Evolutionary conservation across 2,329 filamentous ascomycete genomes (phyloP).

Genomic region (Cadophora luteo-olivacea): DNA sequence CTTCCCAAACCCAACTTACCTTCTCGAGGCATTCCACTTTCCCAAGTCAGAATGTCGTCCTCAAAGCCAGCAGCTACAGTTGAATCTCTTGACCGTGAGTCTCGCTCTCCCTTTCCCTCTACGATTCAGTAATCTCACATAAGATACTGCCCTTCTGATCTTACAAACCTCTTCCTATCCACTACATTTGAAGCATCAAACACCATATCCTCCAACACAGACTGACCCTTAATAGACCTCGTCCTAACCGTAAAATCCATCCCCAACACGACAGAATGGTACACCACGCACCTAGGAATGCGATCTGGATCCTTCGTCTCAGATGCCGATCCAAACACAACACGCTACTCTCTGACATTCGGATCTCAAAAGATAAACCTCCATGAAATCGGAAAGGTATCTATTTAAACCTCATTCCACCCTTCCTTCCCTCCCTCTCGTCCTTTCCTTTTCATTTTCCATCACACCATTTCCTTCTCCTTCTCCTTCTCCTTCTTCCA

Average conservation of each 20-base stretch:
- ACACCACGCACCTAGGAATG: constrained; percentile 63
- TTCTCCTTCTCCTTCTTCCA: neutral
- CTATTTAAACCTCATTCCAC: too few species aligned
- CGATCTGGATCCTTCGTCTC: constrained; percentile 57
- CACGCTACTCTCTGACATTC: constrained; percentile 61
- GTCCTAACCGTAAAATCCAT: constrained; percentile 64
- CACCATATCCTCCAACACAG: too few species aligned
- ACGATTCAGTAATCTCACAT: too few species aligned
- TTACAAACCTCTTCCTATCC: too few species aligned
- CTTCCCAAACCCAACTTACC: neutral
- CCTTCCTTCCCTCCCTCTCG: too few species aligned
- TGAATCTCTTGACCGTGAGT: constrained; percentile 52
- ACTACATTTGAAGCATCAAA: too few species aligned
- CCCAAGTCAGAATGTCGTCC: constrained; percentile 20
- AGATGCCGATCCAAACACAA: constrained; percentile 44
- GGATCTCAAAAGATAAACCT: constrained; percentile 67
- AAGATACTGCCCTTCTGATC: too few species aligned
- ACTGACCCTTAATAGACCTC: constrained; percentile 47
- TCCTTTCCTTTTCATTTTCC: too few species aligned
- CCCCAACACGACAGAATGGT: constrained; percentile 58
- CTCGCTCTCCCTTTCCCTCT: neutral
- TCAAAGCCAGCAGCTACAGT: constrained; percentile 33
- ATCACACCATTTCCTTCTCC: neutral
- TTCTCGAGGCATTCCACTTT: neutral
- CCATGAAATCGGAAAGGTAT: constrained; percentile 58